Percentiles rank a stretch among this genome's conserved stretches.
Conservation (phyloP, 192 early-diverging fungal genomes). For the Coemansia sp. region DNA sequence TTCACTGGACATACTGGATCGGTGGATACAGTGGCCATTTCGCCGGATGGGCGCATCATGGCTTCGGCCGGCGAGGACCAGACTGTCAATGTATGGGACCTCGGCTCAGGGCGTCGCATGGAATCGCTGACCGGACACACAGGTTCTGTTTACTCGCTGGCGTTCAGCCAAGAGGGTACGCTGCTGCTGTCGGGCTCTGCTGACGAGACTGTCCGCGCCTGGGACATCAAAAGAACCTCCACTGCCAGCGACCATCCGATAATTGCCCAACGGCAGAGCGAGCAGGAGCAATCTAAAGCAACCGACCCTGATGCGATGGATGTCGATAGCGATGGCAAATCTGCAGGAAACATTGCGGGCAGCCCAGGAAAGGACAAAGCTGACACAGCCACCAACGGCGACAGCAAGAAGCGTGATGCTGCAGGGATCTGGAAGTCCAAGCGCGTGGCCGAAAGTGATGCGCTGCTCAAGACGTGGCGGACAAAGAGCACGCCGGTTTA, state of each 20-base stretch:
- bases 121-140: conserved; percentile 86
- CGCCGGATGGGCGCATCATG: conserved; percentile 87
- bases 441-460: conserved; percentile 46
- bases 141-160: conserved; percentile 77
- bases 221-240: conserved; percentile 76
- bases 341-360: conserved; percentile 2
- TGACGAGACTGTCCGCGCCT: conserved; percentile 87
- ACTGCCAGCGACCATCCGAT: conserved; percentile 42
- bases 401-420: conserved; percentile 51
- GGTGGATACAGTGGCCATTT: conserved; percentile 82
- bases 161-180: conserved; percentile 79
- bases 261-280: conserved; percentile 24
- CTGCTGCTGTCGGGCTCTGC: conserved; percentile 82
- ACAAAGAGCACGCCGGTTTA: conserved; percentile 94
- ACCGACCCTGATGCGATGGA: conserved; percentile 29
- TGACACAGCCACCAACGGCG: not conserved
- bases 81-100: conserved; percentile 86
- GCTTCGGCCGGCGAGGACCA: conserved; percentile 78
- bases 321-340: conserved; percentile 13
- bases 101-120: conserved; percentile 78
- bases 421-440: conserved; percentile 52
- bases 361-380: conserved; percentile 6
- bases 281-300: conserved; percentile 3
- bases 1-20: conserved; percentile 85
- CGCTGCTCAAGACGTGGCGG: conserved; percentile 71